A percentile compares a stretch with the other conserved stretches of the same genome.
Evolutionary conservation across 192 early-diverging fungal species (phyloP).

Genomic region (Linnemannia zychae): DNA sequence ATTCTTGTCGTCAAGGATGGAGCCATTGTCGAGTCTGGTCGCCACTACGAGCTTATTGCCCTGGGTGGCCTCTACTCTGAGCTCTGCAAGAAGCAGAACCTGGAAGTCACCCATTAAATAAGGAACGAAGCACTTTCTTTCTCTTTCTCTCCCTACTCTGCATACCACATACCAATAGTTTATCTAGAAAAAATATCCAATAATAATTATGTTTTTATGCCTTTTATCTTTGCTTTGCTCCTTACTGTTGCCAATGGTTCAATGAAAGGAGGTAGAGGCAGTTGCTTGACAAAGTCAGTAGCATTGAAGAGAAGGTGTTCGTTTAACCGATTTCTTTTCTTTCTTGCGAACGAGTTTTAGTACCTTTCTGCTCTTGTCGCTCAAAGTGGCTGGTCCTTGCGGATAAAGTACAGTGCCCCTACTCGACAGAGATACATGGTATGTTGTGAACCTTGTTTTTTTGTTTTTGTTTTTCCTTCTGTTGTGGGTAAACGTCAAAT

Average conservation of each 20-base stretch:
- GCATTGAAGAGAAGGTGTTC: too few relatives aligned
- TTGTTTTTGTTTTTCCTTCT: neutral
- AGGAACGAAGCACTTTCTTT: neutral
- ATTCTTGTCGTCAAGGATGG: slow-evolving; percentile 88
- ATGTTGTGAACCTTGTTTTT: neutral
- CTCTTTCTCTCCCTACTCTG: neutral
- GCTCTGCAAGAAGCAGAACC: slow-evolving; percentile 75
- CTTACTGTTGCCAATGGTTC: neutral
- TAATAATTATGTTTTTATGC: slow-evolving; percentile 2
- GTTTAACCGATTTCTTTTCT: too few relatives aligned
- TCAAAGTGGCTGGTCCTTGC: neutral
- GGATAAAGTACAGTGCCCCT: slow-evolving; percentile 6
- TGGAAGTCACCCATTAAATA: slow-evolving; percentile 63
- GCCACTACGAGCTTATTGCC: slow-evolving; percentile 80
- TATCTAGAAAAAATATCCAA: slow-evolving; percentile 6
- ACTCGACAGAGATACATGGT: too few relatives aligned
- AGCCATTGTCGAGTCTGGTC: slow-evolving; percentile 79
- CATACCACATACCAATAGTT: slow-evolving; percentile 6
- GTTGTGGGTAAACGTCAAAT: too few relatives aligned
- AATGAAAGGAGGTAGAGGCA: neutral
- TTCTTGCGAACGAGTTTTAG: too few relatives aligned
- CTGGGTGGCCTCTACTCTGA: slow-evolving; percentile 69
- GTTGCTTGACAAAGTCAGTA: too few relatives aligned
- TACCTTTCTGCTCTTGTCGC: too few relatives aligned
- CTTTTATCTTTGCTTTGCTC: neutral